A percentile compares a stretch with the other conserved stretches of the same genome.
Conservation (phyloP, 2,329 filamentous ascomycete genomes). For the Coniosporium tulheliwenetii region DNA sequence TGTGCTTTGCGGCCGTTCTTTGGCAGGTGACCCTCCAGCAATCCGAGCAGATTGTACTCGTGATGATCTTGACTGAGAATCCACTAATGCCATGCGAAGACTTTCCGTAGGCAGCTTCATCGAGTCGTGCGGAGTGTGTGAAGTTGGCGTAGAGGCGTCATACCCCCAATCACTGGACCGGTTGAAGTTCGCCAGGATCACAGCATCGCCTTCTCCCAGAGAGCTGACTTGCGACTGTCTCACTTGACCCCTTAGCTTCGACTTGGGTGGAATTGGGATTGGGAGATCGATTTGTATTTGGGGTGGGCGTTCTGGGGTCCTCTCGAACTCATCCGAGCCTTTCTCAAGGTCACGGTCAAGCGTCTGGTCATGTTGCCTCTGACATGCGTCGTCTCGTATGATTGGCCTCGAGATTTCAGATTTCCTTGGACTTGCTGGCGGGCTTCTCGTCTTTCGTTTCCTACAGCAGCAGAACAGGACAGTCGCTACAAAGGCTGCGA, state of each 20-base stretch:
- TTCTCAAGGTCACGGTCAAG: slow-evolving; percentile 23
- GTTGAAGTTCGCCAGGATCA: slow-evolving; percentile 20
- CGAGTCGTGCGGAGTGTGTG: slow-evolving; percentile 24
- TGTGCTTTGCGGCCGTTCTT: slow-evolving; percentile 13
- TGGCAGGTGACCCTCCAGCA: slow-evolving; percentile 8
- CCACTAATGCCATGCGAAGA: slow-evolving; percentile 15
- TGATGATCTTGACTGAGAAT: slow-evolving; percentile 7
- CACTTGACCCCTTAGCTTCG: slow-evolving; percentile 7
- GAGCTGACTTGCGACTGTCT: slow-evolving; percentile 20
- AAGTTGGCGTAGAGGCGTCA: slow-evolving; percentile 13
- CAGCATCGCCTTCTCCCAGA: slow-evolving; percentile 21
- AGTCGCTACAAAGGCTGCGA: slow-evolving; percentile 8
- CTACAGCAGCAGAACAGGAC: slow-evolving; percentile 11
- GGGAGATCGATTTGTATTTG: slow-evolving; percentile 20
- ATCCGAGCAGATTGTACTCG: too few species aligned
- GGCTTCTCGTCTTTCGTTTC: slow-evolving; percentile 8
- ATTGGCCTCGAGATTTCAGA: slow-evolving; percentile 25
- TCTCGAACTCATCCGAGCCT: slow-evolving; percentile 11
- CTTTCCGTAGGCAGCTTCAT: slow-evolving; percentile 27
- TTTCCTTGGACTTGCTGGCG: slow-evolving; percentile 14
- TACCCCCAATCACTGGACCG: slow-evolving; percentile 21
- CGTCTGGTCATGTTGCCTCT: slow-evolving; percentile 9
- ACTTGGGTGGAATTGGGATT: slow-evolving; percentile 7
- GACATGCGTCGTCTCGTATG: slow-evolving; percentile 13
- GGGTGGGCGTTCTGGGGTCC: slow-evolving; percentile 6